A percentile compares a stretch with the other conserved stretches of the same genome.
phyloP scores from a whole-genome alignment of 805 yeast species.

The Kregervanrija pseudodelftensis region DNA sequence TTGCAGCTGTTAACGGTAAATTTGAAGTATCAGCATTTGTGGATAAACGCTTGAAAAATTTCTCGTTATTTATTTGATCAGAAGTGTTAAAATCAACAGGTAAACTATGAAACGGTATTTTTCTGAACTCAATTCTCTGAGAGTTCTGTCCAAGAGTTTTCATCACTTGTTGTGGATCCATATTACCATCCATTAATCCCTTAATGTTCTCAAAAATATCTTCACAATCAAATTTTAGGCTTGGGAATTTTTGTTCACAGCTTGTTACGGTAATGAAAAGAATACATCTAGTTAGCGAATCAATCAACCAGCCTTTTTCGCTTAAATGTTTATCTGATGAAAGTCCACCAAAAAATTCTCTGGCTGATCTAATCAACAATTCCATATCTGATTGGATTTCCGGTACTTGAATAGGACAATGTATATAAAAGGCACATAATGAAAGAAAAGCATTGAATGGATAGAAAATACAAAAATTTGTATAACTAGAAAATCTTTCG shows the following conservation, averaged over 20 bases:
- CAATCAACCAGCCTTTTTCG: conserved; percentile 15
- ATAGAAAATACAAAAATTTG: conserved; percentile 20
- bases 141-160: background rate
- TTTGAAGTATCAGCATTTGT: too few relatives aligned
- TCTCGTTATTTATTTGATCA: too few relatives aligned
- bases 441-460: conserved; percentile 28
- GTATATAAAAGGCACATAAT: conserved; percentile 21
- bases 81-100: too few relatives aligned
- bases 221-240: conserved; percentile 13
- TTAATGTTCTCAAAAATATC: conserved; percentile 14
- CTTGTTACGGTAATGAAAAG: conserved; percentile 17
- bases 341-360: conserved; percentile 12
- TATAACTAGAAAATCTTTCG: conserved; percentile 8
- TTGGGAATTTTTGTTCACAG: conserved; percentile 12
- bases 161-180: conserved; percentile 1
- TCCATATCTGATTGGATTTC: conserved; percentile 17
- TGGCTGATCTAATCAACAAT: conserved; percentile 16
- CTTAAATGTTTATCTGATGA: conserved; percentile 3
- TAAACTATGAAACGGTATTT: too few relatives aligned
- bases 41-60: too few relatives aligned
- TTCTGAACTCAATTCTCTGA: too few relatives aligned
- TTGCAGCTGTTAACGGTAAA: too few relatives aligned
- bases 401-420: conserved; percentile 8
- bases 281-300: conserved; percentile 15
- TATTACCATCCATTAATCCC: background rate